Conservation (phyloP, 2,329 filamentous ascomycete species). For the Colletotrichum trifolii region DNA sequence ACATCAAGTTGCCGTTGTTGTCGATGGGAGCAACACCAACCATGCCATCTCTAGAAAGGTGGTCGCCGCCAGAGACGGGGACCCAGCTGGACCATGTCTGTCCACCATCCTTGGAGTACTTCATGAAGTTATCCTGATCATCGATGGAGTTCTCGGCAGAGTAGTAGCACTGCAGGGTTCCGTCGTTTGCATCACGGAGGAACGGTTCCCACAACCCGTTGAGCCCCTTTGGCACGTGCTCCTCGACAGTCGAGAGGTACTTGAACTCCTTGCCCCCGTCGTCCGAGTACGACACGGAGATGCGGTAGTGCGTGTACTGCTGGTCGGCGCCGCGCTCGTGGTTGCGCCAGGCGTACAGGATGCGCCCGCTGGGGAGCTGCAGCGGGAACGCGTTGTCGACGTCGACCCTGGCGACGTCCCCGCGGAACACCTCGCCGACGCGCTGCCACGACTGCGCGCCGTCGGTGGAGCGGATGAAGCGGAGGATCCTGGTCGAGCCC, state of each 20-base stretch:
- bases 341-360: conserved; percentile 51
- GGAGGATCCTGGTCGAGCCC: conserved; percentile 40
- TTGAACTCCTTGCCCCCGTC: conserved; percentile 52
- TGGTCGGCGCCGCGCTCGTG: conserved; percentile 42
- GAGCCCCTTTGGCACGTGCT: conserved; percentile 37
- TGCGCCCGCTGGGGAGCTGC: conserved; percentile 48
- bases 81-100: conserved; percentile 48
- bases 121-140: conserved; percentile 56
- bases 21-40: conserved; percentile 51
- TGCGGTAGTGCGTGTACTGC: conserved; percentile 50
- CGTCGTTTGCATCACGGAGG: conserved; percentile 50
- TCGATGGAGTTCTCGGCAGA: conserved; percentile 50
- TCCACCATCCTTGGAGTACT: conserved; percentile 52
- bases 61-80: conserved; percentile 48
- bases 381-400: conserved; percentile 49
- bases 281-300: conserved; percentile 54
- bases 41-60: conserved; percentile 56
- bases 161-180: conserved; percentile 56
- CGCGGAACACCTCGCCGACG: conserved; percentile 41
- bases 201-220: conserved; percentile 60
- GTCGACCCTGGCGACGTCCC: conserved; percentile 39
- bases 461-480: conserved; percentile 42
- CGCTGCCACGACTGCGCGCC: conserved; percentile 43
- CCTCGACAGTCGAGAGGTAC: conserved; percentile 45
- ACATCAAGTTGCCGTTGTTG: conserved; percentile 47